Conservation (phyloP, 352 stramenopile species). For the Peronospora destructor region DNA sequence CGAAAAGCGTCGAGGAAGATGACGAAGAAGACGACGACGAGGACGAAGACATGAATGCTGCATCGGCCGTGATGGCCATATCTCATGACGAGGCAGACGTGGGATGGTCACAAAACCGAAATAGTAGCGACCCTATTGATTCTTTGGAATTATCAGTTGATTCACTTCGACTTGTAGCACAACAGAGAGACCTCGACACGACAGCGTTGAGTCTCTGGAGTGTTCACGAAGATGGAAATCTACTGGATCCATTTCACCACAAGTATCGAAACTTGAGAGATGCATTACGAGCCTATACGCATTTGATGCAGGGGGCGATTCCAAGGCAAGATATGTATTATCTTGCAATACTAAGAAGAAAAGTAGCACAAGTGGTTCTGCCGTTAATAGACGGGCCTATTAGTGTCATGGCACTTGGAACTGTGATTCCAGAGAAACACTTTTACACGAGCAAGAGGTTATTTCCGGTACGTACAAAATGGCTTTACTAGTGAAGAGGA, state of each 20-base stretch:
- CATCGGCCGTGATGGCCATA: conserved; percentile 14
- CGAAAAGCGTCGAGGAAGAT: not conserved
- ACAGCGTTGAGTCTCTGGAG: conserved; percentile 32
- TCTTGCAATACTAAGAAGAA: conserved; percentile 51
- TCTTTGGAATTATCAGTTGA: conserved; percentile 30
- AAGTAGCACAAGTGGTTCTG: conserved; percentile 43
- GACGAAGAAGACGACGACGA: conserved; percentile 2
- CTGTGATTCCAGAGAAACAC: conserved; percentile 46
- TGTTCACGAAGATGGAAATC: conserved; percentile 32
- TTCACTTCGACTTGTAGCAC: conserved; percentile 23
- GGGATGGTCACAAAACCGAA: not conserved
- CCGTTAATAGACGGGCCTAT: conserved; percentile 72
- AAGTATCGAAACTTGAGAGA: conserved; percentile 46
- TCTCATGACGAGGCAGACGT: not conserved
- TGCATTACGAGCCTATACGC: conserved; percentile 39
- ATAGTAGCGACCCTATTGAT: conserved; percentile 26
- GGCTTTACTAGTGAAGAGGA: not conserved
- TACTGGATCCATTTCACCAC: conserved; percentile 33
- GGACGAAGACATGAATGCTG: conserved; percentile 13
- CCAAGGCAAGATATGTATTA: conserved; percentile 69
- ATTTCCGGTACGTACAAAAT: conserved; percentile 43
- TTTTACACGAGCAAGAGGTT: conserved; percentile 76
- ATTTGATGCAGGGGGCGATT: conserved; percentile 30
- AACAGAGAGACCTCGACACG: conserved; percentile 36
- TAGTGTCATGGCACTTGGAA: conserved; percentile 39